Conservation (phyloP, 1,139 yeast genomes). For the Zygoascus sp. region DNA sequence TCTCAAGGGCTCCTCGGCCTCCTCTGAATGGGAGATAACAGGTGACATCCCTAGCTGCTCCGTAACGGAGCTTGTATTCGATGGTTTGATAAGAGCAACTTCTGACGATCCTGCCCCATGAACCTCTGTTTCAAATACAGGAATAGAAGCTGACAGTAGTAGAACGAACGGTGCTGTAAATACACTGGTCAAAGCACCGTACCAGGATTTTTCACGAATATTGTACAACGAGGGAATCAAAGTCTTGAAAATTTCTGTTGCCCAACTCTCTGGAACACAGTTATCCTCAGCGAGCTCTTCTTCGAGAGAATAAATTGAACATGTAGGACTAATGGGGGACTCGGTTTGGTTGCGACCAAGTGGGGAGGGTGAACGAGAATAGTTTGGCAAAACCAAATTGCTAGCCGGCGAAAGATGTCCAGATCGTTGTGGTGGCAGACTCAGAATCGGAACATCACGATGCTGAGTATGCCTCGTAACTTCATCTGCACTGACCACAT, state of each 20-base stretch:
- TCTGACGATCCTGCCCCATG: neutral
- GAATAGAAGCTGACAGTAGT: conserved; percentile 45
- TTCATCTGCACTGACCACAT: neutral
- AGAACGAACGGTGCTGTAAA: conserved; percentile 43
- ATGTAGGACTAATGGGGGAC: conserved; percentile 5
- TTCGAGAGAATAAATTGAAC: conserved; percentile 6
- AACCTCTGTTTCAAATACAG: conserved; percentile 38
- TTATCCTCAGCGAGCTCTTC: conserved; percentile 5
- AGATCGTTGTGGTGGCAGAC: neutral
- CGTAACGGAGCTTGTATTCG: neutral
- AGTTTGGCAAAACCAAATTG: neutral
- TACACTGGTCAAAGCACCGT: conserved; percentile 31
- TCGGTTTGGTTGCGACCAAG: neutral
- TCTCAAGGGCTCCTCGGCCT: conserved; percentile 8
- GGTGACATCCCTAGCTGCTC: neutral
- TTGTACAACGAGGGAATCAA: conserved; percentile 30
- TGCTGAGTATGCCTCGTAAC: neutral
- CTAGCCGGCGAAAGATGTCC: neutral
- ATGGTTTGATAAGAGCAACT: neutral
- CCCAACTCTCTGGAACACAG: neutral
- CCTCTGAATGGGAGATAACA: neutral
- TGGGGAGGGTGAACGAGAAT: neutral
- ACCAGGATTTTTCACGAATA: conserved; percentile 25
- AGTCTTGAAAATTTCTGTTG: conserved; percentile 15
- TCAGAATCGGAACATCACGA: neutral